Base-by-base conservation (phyloP, 2,329 filamentous ascomycete genomes). In the Thielaviopsis ethacetica region DNA sequence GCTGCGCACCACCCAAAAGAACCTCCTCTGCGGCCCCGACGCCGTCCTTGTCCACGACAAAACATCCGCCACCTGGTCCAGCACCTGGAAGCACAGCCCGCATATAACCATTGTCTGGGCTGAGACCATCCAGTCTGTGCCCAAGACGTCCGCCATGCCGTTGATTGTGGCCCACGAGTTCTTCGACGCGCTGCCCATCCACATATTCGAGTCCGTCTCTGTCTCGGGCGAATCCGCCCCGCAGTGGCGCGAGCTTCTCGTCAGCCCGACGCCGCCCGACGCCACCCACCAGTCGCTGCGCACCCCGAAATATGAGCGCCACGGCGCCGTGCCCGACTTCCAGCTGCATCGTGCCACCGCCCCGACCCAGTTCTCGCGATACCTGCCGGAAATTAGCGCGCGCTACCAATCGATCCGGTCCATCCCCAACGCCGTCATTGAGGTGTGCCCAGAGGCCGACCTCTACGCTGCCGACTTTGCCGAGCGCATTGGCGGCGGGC, bases 141-240 rank as follows among this genome's bases (percentile, higher is more conserved):
- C 89, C 0, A 78, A 81, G 64, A 76, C 82, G 86, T 71, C 53
- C 54, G 62, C 22, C 67, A 87, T 84, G 22, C 91, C 93, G 0
- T 94, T 97, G 70, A 95, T 98, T 62, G 81, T 97, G 54, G 93
- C 93, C 4, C 93, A 98, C 69, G 93, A 98, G 69, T 97, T 98
- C 76, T 98, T 98, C 73, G 93, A 98, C 65, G 93, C 93, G 2
- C 83, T 98, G 0, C 93, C 93, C 38, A 96, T 98, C 65, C 91
- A 98, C 70, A 84, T 88, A 62, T 98, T 98, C 69, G 86, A 97
- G 70, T 85, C 88, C 15, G 78, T 91, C 56, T 52, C 73, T 73
- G 63, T 69, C 73, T 15, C 69, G 73, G 44, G 67, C 65, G 62
- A 70, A 63, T 62, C 76, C 44, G 67, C 71, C 5, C 76, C 22